Evolutionary conservation across 1,139 yeast genomes (phyloP).

Genomic region (Candida labiduridarum): DNA sequence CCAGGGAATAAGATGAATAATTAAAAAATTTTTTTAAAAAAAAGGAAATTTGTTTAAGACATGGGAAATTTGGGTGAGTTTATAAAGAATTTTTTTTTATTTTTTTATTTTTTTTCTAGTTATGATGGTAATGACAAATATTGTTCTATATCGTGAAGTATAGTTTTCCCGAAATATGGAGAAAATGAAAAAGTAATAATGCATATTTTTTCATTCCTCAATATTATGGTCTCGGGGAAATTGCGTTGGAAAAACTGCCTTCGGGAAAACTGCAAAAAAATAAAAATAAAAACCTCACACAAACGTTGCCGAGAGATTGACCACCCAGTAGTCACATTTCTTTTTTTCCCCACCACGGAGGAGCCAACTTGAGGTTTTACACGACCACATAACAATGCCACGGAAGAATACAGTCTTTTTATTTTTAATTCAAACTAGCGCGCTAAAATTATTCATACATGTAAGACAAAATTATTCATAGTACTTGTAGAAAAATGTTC

Average conservation of each 20-base stretch:
- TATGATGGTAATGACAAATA: background rate
- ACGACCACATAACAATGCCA: too few species aligned
- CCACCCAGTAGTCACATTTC: too few species aligned
- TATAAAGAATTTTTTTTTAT: too few species aligned
- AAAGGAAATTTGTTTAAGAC: background rate
- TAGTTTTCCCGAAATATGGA: constrained; percentile 3
- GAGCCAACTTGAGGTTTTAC: too few species aligned
- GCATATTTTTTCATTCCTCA: background rate
- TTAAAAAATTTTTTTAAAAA: background rate
- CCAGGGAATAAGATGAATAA: background rate
- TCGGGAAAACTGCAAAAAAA: constrained; percentile 2
- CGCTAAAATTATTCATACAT: too few species aligned
- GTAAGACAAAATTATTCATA: too few species aligned
- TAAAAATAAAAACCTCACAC: background rate
- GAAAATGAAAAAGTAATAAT: background rate
- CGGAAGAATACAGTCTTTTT: too few species aligned
- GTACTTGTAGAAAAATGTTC: too few species aligned
- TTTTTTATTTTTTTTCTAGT: too few species aligned
- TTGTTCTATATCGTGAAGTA: background rate
- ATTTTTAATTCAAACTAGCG: too few species aligned
- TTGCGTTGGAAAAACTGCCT: background rate
- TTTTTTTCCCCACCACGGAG: too few species aligned
- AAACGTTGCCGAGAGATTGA: background rate
- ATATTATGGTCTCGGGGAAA: constrained; percentile 5
- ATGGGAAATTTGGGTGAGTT: too few species aligned